Conservation (phyloP, 2,329 filamentous ascomycete species). For the Aspergillus sp. region DNA sequence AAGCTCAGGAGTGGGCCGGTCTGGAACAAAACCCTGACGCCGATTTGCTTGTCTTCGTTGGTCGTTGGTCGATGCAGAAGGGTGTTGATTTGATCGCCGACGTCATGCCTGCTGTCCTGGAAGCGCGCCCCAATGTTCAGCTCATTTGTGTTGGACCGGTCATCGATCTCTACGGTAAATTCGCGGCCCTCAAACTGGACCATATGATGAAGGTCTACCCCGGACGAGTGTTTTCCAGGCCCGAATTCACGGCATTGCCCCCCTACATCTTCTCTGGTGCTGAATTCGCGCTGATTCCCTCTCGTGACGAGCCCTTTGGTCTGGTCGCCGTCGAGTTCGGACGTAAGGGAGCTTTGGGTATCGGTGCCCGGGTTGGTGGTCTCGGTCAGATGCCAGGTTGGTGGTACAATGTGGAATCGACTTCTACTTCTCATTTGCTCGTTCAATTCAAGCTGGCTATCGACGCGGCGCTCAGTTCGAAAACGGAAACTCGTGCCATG, state of each 20-base stretch:
- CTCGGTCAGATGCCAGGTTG: constrained; percentile 70
- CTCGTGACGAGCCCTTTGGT: constrained; percentile 67
- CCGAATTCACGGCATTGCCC: constrained; percentile 66
- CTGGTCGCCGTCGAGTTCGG: constrained; percentile 69
- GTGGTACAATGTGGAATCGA: constrained; percentile 69
- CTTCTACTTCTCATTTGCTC: constrained; percentile 61
- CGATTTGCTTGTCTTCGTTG: constrained; percentile 67
- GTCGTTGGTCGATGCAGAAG: constrained; percentile 68
- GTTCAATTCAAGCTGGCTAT: constrained; percentile 66
- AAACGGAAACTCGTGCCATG: constrained; percentile 55
- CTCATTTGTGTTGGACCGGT: constrained; percentile 64
- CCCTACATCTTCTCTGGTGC: constrained; percentile 67
- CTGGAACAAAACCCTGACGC: constrained; percentile 61
- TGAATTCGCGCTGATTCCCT: constrained; percentile 69
- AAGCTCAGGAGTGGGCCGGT: constrained; percentile 69
- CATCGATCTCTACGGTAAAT: constrained; percentile 67
- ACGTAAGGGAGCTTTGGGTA: constrained; percentile 65
- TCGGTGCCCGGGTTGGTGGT: constrained; percentile 65
- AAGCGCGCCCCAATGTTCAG: constrained; percentile 60
- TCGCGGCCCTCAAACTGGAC: constrained; percentile 64
- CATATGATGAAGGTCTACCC: constrained; percentile 66
- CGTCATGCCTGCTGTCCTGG: constrained; percentile 65
- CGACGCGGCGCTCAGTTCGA: constrained; percentile 58
- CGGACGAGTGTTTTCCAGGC: constrained; percentile 64
- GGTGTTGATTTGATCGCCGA: constrained; percentile 69